Conservation (phyloP, 225 moss, liverwort and hornwort genomes). For the Takakia lepidozioides region DNA sequence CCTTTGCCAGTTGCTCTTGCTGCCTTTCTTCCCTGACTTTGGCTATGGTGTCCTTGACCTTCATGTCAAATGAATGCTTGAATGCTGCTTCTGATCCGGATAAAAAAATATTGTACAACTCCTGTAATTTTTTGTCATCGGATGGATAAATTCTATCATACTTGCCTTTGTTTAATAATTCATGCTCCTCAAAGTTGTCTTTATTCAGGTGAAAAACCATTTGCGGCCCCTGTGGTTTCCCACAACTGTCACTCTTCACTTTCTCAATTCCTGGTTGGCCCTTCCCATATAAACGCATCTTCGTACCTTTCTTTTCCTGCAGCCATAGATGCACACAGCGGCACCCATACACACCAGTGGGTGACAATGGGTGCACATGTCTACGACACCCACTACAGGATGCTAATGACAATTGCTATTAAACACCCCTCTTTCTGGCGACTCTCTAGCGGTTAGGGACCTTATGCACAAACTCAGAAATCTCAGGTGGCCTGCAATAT, state of each 20-base stretch:
- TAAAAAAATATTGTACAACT: slow-evolving; percentile 59
- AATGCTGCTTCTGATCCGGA: slow-evolving; percentile 69
- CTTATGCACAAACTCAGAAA: no score
- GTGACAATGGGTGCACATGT: background rate
- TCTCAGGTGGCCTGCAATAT: no score
- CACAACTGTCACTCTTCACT: no score
- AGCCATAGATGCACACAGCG: no score
- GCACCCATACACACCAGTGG: no score
- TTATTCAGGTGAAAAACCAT: slow-evolving; percentile 39
- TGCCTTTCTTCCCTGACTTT: slow-evolving; percentile 60
- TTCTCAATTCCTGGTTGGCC: slow-evolving; percentile 14
- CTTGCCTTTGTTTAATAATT: slow-evolving; percentile 64
- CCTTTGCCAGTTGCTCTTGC: slow-evolving; percentile 55
- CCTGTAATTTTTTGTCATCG: slow-evolving; percentile 54
- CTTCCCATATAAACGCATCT: slow-evolving; percentile 51
- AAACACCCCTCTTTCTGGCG: no score
- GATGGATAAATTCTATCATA: slow-evolving; percentile 76
- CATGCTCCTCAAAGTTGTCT: slow-evolving; percentile 82
- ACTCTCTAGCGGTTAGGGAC: no score
- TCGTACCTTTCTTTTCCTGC: slow-evolving; percentile 65
- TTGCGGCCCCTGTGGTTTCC: slow-evolving; percentile 11
- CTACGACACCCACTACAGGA: no score
- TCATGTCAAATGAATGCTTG: slow-evolving; percentile 91
- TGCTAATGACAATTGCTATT: no score
- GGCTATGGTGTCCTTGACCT: slow-evolving; percentile 73